phyloP scores from a whole-genome alignment of 2,329 filamentous ascomycete genomes.

The Colletotrichum sp. region DNA sequence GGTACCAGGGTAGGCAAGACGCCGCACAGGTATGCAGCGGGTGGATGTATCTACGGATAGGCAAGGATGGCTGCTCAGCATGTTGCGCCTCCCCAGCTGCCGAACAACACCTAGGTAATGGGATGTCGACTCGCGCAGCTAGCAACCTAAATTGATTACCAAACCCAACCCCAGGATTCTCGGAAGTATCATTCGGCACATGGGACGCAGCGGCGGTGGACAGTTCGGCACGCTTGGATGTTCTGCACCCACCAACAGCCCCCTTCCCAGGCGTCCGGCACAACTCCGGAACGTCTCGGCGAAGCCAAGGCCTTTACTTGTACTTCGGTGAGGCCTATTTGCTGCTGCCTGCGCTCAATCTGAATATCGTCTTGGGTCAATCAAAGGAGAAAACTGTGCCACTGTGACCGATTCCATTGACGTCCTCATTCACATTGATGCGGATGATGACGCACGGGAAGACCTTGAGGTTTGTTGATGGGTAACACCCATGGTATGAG shows the following conservation, averaged over 20 bases:
- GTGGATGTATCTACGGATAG: neutral
- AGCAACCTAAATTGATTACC: neutral
- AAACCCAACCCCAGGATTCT: neutral
- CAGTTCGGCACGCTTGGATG: neutral
- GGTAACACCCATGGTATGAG: conserved; percentile 75
- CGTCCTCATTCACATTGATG: conserved; percentile 66
- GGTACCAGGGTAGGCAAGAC: neutral
- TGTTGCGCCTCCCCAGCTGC: neutral
- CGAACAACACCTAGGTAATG: neutral
- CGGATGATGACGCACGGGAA: conserved; percentile 56
- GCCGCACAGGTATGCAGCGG: neutral
- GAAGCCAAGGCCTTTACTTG: neutral
- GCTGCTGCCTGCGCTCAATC: neutral
- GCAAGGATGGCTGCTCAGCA: neutral
- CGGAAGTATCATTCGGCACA: neutral
- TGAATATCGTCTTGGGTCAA: conserved; percentile 51
- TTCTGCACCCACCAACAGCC: neutral
- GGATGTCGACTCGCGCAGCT: neutral
- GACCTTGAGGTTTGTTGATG: conserved; percentile 24
- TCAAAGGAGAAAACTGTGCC: conserved; percentile 48
- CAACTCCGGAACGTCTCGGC: conserved; percentile 6
- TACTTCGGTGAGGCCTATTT: neutral
- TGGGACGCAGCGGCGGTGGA: neutral
- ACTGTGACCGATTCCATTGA: conserved; percentile 53
- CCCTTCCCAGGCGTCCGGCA: neutral